Evolutionary conservation across 345 rosid genomes (phyloP).

Genomic region (Tarenaya hassleriana): DNA sequence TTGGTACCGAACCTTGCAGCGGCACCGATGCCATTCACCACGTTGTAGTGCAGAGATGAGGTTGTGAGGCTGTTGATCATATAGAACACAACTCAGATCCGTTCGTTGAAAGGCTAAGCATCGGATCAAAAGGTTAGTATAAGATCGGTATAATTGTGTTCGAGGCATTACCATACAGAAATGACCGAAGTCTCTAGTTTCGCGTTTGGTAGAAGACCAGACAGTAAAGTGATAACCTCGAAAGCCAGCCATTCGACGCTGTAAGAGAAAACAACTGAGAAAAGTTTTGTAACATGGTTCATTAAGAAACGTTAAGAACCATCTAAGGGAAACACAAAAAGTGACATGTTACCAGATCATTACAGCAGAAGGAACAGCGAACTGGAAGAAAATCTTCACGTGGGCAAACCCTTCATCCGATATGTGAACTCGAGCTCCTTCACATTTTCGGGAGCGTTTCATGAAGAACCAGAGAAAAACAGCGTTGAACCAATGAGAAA

Average conservation of each 20-base stretch:
- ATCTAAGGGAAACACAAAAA: not conserved
- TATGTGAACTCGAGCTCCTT: constrained; percentile 10
- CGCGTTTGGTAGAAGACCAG: constrained; percentile 53
- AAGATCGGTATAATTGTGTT: not conserved
- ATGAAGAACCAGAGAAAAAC: constrained; percentile 29
- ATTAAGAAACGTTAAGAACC: not conserved
- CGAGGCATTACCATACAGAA: constrained; percentile 39
- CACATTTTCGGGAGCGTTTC: constrained; percentile 19
- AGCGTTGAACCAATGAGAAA: constrained; percentile 25
- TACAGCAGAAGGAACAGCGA: constrained; percentile 32
- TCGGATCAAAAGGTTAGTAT: no score
- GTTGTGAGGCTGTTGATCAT: constrained; percentile 26
- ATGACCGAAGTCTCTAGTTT: constrained; percentile 57
- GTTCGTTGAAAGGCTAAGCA: not conserved
- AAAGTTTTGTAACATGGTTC: not conserved
- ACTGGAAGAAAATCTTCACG: constrained; percentile 20
- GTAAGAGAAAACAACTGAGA: not conserved
- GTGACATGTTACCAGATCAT: constrained; percentile 30
- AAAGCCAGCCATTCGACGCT: constrained; percentile 70
- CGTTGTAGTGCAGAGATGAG: constrained; percentile 27
- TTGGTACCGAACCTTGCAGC: constrained; percentile 26
- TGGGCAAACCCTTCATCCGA: constrained; percentile 25
- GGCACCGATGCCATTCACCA: constrained; percentile 29
- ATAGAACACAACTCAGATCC: not conserved
- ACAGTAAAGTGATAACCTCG: constrained; percentile 48